Base-by-base conservation (phyloP, 805 yeast genomes). In the Wickerhamiella kurtzmanii region DNA sequence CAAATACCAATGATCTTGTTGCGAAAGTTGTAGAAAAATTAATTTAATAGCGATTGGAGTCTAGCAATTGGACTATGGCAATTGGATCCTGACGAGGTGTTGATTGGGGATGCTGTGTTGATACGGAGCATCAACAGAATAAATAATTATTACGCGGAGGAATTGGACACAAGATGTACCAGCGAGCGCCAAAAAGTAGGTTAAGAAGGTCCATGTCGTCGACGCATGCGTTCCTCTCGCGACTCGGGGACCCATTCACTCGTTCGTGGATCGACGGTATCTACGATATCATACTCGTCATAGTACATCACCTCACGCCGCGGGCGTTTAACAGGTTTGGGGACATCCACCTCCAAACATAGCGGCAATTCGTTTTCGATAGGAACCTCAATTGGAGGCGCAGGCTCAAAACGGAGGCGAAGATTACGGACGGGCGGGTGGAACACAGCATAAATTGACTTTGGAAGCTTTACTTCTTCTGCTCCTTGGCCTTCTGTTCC, bases 401-500 rank as follows among this genome's bases (percentile, higher is more conserved):
- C 35, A 15, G 28, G 35, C 16, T 6, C n/a, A 35, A 17, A 28
- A 8, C 41, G 5, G 41, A 19, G 41, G 5, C 11, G 41, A 8
- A n/a, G n/a, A n/a, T n/a, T n/a, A n/a, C 19, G 6, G 19, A 36
- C 22, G 21, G 20, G 20, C 20, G 8, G 18, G 21, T 6, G 6
- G 19, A 36, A 17, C 38, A 36, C 16, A 17, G 16, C 19, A 6
- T n/a, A 17, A 6, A 36, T 17, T 17, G 19, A 17, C 8, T 15
- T 15, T 17, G 19, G 19, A 8, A 36, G 19, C 19, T n/a, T 36
- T 17, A 36, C 38, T 36, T 36, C 37, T 43, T 39, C 17, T 40
- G 15, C 17, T 21, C 46, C 41, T 43, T 41, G 15, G 19, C 20
- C 6, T 43, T 46, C 41, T 46, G 48, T 46, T 63, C 59, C 57